Conservation (phyloP, 345 rosid species). For the Populus davidiana region DNA sequence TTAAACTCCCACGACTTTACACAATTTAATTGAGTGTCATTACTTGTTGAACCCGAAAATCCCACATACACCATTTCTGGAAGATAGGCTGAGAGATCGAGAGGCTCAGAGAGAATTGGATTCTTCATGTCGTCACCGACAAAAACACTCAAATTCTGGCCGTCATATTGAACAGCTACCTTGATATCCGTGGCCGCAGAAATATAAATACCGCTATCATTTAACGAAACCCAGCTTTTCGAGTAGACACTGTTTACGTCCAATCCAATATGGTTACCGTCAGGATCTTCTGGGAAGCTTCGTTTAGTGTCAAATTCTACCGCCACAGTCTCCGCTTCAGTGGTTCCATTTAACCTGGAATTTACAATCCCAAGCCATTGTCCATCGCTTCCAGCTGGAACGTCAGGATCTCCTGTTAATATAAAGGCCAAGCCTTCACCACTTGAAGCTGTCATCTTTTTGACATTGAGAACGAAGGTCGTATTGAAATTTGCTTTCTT, state of each 20-base stretch:
- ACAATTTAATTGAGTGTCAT: slow-evolving; percentile 36
- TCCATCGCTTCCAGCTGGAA: slow-evolving; percentile 46
- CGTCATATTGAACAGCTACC: slow-evolving; percentile 43
- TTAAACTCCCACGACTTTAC: slow-evolving; percentile 58
- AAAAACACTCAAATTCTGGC: slow-evolving; percentile 42
- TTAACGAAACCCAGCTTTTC: slow-evolving; percentile 39
- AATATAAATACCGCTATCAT: slow-evolving; percentile 24
- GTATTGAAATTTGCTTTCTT: slow-evolving; percentile 43
- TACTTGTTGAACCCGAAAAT: slow-evolving; percentile 49
- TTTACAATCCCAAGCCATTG: slow-evolving; percentile 71
- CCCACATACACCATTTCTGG: slow-evolving; percentile 54
- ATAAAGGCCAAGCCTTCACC: slow-evolving; percentile 81
- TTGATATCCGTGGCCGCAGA: slow-evolving; percentile 2
- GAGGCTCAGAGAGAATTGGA: slow-evolving; percentile 35
- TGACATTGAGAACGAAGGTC: slow-evolving; percentile 52
- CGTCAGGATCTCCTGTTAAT: slow-evolving; percentile 23
- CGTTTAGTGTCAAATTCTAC: slow-evolving; percentile 67
- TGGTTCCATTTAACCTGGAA: slow-evolving; percentile 20
- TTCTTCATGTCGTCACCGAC: slow-evolving; percentile 19
- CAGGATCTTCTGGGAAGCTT: slow-evolving; percentile 50
- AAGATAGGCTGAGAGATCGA: slow-evolving; percentile 49
- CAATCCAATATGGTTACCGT: slow-evolving; percentile 64
- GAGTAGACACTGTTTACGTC: slow-evolving; percentile 51
- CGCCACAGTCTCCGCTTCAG: slow-evolving; percentile 40
- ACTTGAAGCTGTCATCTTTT: slow-evolving; percentile 32